Evolutionary conservation across 163 green algal species (phyloP).

Genomic region (Chlamydomonas reinhardtii): DNA sequence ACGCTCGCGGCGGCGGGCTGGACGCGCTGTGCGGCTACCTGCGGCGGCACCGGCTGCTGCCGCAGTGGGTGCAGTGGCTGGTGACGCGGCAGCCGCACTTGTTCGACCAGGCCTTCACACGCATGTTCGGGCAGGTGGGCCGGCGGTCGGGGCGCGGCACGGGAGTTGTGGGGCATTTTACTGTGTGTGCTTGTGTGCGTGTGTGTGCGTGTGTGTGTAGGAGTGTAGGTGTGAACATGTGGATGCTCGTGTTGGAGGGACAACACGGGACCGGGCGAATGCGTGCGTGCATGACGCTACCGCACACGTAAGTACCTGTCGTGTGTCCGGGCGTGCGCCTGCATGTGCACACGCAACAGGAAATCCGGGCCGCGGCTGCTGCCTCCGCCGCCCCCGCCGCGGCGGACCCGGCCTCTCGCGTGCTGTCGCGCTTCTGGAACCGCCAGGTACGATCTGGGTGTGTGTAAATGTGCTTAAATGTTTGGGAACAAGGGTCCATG

Average conservation of each 20-base stretch:
- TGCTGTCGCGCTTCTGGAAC: conserved; percentile 30
- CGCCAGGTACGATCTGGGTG: not conserved
- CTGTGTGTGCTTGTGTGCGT: no score
- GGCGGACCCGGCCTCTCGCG: not conserved
- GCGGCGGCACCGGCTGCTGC: conserved; percentile 69
- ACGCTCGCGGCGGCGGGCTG: conserved; percentile 50
- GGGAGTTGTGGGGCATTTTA: not conserved
- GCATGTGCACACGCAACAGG: conserved; percentile 41
- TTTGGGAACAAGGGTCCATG: no score
- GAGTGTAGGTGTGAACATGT: no score
- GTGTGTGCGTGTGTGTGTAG: no score
- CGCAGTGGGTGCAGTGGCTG: conserved; percentile 78
- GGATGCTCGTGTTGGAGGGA: no score
- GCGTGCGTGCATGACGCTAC: no score
- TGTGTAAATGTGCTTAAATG: no score
- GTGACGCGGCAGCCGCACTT: conserved; percentile 75
- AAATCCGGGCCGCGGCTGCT: not conserved
- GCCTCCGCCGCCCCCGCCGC: conserved; percentile 38
- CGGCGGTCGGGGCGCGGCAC: not conserved
- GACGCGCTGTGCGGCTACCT: conserved; percentile 67
- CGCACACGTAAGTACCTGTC: no score
- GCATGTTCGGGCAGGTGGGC: conserved; percentile 57
- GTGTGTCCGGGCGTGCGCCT: no score
- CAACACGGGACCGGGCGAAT: no score
- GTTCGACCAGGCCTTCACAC: conserved; percentile 79